Evolutionary conservation across 176 grass and related monocot species (phyloP).

Genomic region (Alloteropsis semialata): DNA sequence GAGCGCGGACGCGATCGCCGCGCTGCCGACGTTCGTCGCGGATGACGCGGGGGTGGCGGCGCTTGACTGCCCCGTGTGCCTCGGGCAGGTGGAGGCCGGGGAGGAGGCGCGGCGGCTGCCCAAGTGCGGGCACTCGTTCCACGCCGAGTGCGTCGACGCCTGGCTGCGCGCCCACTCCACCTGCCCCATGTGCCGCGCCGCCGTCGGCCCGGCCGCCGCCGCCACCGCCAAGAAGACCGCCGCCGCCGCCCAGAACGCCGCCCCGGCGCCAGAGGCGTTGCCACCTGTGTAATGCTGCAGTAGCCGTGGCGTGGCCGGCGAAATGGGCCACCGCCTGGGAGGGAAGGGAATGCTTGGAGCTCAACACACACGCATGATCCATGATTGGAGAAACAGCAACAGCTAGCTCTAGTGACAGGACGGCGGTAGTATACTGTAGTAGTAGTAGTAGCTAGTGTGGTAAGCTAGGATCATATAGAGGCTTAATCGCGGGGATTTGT

Average conservation of each 20-base stretch:
- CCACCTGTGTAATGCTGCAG: conserved; percentile 19
- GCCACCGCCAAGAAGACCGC: neutral
- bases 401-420: neutral
- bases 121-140: conserved; percentile 68
- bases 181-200: conserved; percentile 69
- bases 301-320: neutral
- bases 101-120: conserved; percentile 60
- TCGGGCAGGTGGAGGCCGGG: conserved; percentile 45
- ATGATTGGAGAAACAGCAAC: conserved; percentile 2
- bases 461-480: conserved; percentile 13
- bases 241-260: neutral
- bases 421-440: too few species aligned
- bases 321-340: neutral
- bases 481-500: neutral
- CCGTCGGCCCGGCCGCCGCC: conserved; percentile 19
- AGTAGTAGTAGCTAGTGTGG: neutral
- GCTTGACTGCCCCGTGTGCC: conserved; percentile 61
- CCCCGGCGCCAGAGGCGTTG: neutral
- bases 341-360: neutral
- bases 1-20: conserved; percentile 39
- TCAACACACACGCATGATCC: neutral
- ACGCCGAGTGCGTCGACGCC: conserved; percentile 64
- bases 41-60: neutral
- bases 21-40: conserved; percentile 37
- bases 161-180: conserved; percentile 57